These are phyloP conservation scores for Comarum palustre DNA, from an alignment of 306 rosid genomes.

Conservation along the genomic window DNA sequence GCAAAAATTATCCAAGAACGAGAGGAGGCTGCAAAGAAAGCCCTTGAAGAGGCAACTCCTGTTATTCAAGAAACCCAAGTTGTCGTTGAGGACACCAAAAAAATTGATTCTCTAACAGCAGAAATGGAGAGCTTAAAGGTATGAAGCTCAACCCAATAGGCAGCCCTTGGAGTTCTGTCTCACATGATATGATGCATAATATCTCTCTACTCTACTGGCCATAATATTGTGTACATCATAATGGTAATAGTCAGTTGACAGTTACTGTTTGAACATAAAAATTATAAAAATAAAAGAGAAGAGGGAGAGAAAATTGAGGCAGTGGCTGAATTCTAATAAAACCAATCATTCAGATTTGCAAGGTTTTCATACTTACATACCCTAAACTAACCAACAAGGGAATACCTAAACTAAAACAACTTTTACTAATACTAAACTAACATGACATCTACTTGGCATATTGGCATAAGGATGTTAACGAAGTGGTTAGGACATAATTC, in stretches of 20 bases:
- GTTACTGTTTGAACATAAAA: neutral
- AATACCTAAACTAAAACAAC: neutral
- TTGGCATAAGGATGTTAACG: neutral
- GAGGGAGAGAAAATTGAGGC: neutral
- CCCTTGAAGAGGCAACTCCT: constrained; percentile 72
- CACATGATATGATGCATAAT: neutral
- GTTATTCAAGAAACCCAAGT: constrained; percentile 71
- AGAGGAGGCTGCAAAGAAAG: constrained; percentile 61
- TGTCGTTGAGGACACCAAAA: constrained; percentile 69
- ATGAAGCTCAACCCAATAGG: constrained; percentile 28
- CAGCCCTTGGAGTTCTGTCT: neutral
- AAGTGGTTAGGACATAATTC: neutral
- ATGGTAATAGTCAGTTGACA: neutral
- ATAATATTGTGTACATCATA: neutral
- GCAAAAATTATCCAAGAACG: constrained; percentile 59
- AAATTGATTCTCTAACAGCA: constrained; percentile 57
- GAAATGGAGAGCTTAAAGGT: constrained; percentile 74
- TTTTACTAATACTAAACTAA: neutral
- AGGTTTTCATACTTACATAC: neutral
- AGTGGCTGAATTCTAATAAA: neutral
- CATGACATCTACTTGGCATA: neutral
- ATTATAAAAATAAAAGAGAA: neutral
- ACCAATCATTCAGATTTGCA: neutral
- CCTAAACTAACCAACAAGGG: neutral
- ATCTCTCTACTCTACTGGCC: neutral